Percentiles rank a stretch among this genome's conserved stretches.
Conservation (phyloP, 495 filamentous ascomycete species). For the Talaromyces ruber region DNA sequence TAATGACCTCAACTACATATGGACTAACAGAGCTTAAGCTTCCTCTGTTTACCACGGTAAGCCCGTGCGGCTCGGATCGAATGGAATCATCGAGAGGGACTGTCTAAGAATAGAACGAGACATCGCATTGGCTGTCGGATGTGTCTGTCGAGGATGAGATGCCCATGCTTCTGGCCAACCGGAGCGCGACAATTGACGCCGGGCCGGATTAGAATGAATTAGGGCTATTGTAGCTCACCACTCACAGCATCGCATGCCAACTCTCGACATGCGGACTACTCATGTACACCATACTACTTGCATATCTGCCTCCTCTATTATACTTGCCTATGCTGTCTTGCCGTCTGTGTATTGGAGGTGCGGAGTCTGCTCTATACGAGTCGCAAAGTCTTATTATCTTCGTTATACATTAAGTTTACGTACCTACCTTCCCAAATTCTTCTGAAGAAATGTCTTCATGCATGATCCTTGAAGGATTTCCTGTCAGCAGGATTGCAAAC, state of each 20-base stretch:
- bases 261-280: background rate
- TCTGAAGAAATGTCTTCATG: background rate
- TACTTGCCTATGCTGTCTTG: background rate
- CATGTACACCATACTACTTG: background rate
- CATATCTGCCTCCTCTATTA: background rate
- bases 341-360: background rate
- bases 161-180: background rate
- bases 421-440: background rate
- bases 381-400: background rate
- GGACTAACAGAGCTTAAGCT: background rate
- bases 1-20: background rate
- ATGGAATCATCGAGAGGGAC: background rate
- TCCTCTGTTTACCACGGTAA: background rate
- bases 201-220: background rate
- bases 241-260: background rate
- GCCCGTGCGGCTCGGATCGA: constrained; percentile 2
- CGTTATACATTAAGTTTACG: background rate
- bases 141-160: background rate
- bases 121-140: background rate
- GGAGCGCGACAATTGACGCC: background rate
- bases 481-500: background rate
- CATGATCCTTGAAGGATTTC: background rate
- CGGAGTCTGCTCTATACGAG: background rate
- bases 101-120: constrained; percentile 1
- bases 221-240: background rate